A percentile compares a stretch with the other conserved stretches of the same genome.
Evolutionary conservation across 192 early-diverging fungal species (phyloP).

Genomic region (Gigaspora rosea): DNA sequence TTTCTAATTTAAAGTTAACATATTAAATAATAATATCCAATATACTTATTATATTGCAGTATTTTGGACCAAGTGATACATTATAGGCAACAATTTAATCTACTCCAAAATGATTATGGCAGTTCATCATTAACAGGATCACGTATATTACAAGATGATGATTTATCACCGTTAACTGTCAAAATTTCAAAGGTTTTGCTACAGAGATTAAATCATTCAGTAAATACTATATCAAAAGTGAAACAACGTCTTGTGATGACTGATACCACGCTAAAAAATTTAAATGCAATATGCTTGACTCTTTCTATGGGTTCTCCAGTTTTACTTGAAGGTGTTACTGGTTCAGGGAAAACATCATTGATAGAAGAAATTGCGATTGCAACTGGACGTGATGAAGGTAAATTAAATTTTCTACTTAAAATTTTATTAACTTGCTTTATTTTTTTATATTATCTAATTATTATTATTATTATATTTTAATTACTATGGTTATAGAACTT

Average conservation of each 20-base stretch:
- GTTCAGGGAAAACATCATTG: constrained; percentile 88
- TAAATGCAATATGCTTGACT: constrained; percentile 81
- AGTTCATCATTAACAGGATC: constrained; percentile 30
- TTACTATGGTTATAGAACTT: constrained; percentile 51
- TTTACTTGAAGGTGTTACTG: constrained; percentile 81
- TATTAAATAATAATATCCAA: background rate
- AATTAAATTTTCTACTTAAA: constrained; percentile 27
- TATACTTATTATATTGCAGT: constrained; percentile 34
- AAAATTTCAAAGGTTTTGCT: constrained; percentile 73
- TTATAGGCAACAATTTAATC: constrained; percentile 44
- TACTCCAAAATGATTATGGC: constrained; percentile 46
- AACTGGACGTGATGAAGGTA: constrained; percentile 61
- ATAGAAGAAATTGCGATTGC: constrained; percentile 84
- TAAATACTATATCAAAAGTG: constrained; percentile 27
- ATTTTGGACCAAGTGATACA: constrained; percentile 52
- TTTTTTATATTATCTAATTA: background rate
- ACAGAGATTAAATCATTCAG: constrained; percentile 37
- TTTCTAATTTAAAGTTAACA: background rate
- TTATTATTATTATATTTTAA: too few relatives aligned
- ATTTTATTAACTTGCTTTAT: background rate
- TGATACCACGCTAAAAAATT: constrained; percentile 70
- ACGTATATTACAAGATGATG: background rate
- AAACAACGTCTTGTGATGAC: constrained; percentile 69
- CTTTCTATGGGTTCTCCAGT: constrained; percentile 85
- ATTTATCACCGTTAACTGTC: constrained; percentile 55